Conservation (phyloP, 2,329 filamentous ascomycete species). For the Westerdykella sp. region DNA sequence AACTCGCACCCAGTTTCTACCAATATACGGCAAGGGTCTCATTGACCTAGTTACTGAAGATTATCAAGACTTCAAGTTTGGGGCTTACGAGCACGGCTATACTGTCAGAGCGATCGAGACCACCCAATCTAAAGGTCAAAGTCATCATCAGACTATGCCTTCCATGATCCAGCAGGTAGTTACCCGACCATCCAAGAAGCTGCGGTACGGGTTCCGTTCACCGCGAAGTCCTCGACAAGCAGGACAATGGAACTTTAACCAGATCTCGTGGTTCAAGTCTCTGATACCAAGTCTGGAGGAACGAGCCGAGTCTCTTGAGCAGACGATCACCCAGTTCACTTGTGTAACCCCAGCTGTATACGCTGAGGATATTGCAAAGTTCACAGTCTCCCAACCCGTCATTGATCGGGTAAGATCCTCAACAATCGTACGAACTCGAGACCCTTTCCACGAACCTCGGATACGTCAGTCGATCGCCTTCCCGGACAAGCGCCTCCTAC, state of each 20-base stretch:
- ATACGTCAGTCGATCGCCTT: slow-evolving; percentile 94
- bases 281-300: slow-evolving; percentile 71
- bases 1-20: slow-evolving; percentile 70
- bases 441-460: slow-evolving; percentile 90
- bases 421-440: slow-evolving; percentile 51
- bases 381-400: slow-evolving; percentile 55
- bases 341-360: slow-evolving; percentile 88
- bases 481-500: slow-evolving; percentile 88
- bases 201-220: slow-evolving; percentile 26
- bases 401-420: slow-evolving; percentile 53
- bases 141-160: background rate
- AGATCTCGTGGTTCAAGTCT: slow-evolving; percentile 56
- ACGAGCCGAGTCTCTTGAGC: slow-evolving; percentile 66
- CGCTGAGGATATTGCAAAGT: slow-evolving; percentile 65
- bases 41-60: slow-evolving; percentile 65
- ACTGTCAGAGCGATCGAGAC: background rate
- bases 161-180: background rate
- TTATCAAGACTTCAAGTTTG: slow-evolving; percentile 30
- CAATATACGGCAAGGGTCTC: slow-evolving; percentile 75
- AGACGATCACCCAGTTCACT: slow-evolving; percentile 76
- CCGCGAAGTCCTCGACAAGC: slow-evolving; percentile 22
- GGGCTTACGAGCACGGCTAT: slow-evolving; percentile 37
- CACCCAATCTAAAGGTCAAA: background rate
- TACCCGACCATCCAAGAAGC: slow-evolving; percentile 10
- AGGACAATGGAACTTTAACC: slow-evolving; percentile 64